Evolutionary conservation across 257 asterid species (phyloP).

Genomic region (Rehmannia glutinosa): DNA sequence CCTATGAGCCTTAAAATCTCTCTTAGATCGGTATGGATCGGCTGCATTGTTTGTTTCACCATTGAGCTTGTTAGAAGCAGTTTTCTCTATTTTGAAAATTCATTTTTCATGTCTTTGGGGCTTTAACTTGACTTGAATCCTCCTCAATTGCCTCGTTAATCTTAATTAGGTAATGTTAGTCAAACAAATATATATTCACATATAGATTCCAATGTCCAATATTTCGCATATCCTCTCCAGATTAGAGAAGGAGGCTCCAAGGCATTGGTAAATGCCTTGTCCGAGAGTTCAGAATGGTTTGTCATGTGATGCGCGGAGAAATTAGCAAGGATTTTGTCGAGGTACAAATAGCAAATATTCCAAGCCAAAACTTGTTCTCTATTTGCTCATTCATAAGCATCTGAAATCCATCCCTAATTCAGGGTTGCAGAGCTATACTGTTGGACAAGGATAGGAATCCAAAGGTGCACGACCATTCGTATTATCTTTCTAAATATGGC

Average conservation of each 20-base stretch:
- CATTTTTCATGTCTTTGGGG: too few species aligned
- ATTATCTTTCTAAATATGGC: neutral
- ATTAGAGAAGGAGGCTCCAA: constrained; percentile 81
- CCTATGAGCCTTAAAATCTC: constrained; percentile 90
- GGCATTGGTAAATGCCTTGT: constrained; percentile 78
- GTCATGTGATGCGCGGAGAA: constrained; percentile 62
- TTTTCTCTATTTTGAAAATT: neutral
- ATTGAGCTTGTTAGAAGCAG: neutral
- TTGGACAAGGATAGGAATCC: constrained; percentile 77
- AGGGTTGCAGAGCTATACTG: constrained; percentile 77
- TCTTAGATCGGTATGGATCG: constrained; percentile 61
- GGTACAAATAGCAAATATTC: constrained; percentile 32
- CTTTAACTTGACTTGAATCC: too few species aligned
- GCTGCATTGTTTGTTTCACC: neutral
- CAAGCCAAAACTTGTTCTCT: neutral
- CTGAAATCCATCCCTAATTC: constrained; percentile 15
- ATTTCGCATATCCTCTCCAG: constrained; percentile 28
- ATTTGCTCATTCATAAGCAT: neutral
- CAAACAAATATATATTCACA: too few species aligned
- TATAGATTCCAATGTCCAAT: too few species aligned
- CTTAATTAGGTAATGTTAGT: too few species aligned
- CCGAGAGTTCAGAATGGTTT: constrained; percentile 84
- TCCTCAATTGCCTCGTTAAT: too few species aligned
- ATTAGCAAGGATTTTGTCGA: constrained; percentile 69
- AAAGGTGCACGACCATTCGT: constrained; percentile 36